Evolutionary conservation across 2,329 filamentous ascomycete genomes (phyloP).

Genomic region (Diaporthe citri): DNA sequence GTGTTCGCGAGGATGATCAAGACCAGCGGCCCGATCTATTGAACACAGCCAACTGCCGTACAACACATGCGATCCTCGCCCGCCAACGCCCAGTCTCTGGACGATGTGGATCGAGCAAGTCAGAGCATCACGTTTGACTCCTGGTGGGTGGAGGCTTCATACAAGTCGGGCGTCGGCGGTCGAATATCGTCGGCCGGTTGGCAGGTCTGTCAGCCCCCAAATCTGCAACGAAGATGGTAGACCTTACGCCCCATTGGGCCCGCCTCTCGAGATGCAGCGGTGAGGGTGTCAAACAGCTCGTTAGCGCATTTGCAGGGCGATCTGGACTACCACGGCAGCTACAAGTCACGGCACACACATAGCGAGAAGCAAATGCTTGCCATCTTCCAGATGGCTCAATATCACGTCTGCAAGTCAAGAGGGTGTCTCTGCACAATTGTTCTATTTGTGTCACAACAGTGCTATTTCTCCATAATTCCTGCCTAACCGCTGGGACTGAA

Average conservation of each 20-base stretch:
- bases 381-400: background rate
- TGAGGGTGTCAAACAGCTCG: constrained; percentile 4
- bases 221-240: background rate
- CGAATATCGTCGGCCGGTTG: constrained; percentile 12
- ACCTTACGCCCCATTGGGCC: background rate
- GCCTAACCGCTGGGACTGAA: too few relatives aligned
- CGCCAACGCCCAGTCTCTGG: background rate
- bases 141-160: background rate
- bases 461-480: background rate
- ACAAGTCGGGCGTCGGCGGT: constrained; percentile 6
- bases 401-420: background rate
- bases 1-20: background rate
- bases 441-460: background rate
- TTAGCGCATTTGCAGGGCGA: background rate
- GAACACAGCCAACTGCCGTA: background rate
- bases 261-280: background rate
- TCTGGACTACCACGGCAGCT: too few relatives aligned
- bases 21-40: background rate
- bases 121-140: background rate
- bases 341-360: background rate
- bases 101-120: background rate
- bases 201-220: constrained; percentile 16
- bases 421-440: background rate
- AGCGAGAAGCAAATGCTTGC: background rate
- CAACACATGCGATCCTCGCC: background rate